Base-by-base conservation (phyloP, 768 basidiomycete species). In the Butyriboletus loyo region DNA sequence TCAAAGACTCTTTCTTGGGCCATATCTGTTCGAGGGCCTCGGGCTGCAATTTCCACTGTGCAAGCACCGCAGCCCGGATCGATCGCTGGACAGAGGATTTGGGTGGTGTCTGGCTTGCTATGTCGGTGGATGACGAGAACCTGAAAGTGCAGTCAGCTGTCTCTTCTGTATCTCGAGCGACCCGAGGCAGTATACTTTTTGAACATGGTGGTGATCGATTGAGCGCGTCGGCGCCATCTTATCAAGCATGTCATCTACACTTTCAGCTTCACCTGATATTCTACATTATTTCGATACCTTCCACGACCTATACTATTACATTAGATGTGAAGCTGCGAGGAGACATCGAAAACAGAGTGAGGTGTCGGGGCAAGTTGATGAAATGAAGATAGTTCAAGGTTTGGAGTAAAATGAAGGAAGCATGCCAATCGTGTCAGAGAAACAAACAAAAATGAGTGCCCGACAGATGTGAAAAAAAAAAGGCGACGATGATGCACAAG, bases 1-100 rank as follows among this genome's bases (percentile, higher is more conserved):
- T 86, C 42, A 98, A 76, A 3, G 86, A 80, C 76, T 98, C 96
- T 78, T 98, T 99, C 89, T 98, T 99, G 3, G 95, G 92, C 97
- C 97, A 99, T 46, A 99, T 81, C 61, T 81, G 81, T 66, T 99
- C 97, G 28, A 98, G 74, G 3, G 86, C 83, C 57, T 90, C 91
- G 37, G 83, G 78, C 56, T 85, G 83, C 46, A 91, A 80, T 62
- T 84, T 89, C 80, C 92, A 88, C 68, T 96, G 93, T 19, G 86
- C 80, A 44, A 97, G 77, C 30, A 97, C 75, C 40, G 77, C 78
- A 22, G 85, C 74, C 50, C 97, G 86, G 71, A 98, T 93, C 59
- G 82, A 80, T 65, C 97, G 81, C 68, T 98, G 96, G 7, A 92
- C 86, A 24, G 95, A 98, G 31, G 92, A 85, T 71, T 98, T 98